Evolutionary conservation across 768 basidiomycete species (phyloP).

Genomic region (Mycena amicta): DNA sequence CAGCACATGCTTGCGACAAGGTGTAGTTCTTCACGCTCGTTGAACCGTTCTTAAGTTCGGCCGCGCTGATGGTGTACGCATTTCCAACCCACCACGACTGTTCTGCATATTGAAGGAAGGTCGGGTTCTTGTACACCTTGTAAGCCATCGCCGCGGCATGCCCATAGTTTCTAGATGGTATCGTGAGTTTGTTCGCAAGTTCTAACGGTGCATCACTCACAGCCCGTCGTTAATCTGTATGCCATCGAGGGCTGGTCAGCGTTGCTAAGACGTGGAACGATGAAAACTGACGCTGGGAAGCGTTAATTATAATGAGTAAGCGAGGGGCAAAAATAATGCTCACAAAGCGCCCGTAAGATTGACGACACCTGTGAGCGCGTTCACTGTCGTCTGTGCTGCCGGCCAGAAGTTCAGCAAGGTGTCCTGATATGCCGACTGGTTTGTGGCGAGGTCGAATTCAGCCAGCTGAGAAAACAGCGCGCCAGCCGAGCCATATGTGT

Average conservation of each 20-base stretch:
- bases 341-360: conserved; percentile 7
- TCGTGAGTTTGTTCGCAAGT: background rate
- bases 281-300: background rate
- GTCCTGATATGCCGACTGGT: conserved; percentile 10
- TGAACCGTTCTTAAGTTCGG: background rate
- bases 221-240: background rate
- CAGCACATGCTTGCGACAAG: background rate
- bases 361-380: background rate
- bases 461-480: conserved; percentile 12
- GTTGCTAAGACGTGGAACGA: background rate
- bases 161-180: conserved; percentile 1
- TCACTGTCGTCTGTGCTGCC: background rate
- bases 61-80: background rate
- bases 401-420: conserved; percentile 1
- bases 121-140: conserved; percentile 1
- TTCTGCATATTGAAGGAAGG: conserved; percentile 5
- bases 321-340: no score
- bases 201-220: background rate
- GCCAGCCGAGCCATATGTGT: conserved; percentile 7
- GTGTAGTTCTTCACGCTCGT: background rate
- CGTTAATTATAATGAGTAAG: background rate
- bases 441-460: conserved; percentile 16
- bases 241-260: background rate
- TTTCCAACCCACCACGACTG: conserved; percentile 7
- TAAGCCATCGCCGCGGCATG: conserved; percentile 6